A percentile compares a stretch with the other conserved stretches of the same genome.
Evolutionary conservation across 192 early-diverging fungal species (phyloP).

Genomic region (Entomortierella chlamydospora): DNA sequence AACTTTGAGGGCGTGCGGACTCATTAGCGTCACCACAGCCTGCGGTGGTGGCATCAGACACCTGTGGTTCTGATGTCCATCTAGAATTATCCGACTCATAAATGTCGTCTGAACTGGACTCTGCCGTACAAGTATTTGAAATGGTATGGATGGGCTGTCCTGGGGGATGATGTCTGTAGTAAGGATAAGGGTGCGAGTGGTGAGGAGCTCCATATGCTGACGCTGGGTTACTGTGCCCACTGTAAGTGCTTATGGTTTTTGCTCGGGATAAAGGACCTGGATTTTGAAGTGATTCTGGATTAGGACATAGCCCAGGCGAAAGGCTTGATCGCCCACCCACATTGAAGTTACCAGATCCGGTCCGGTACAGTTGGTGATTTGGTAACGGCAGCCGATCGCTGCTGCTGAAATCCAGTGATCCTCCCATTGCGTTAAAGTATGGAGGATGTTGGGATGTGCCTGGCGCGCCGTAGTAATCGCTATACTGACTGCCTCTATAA

Average conservation of each 20-base stretch:
- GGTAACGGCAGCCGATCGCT: slow-evolving; percentile 25
- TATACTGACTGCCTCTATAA: slow-evolving; percentile 17
- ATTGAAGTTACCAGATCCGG: not conserved
- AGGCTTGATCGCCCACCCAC: slow-evolving; percentile 28
- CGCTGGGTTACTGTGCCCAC: too few relatives aligned
- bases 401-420: slow-evolving; percentile 1
- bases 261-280: slow-evolving; percentile 6
- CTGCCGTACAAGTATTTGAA: not conserved
- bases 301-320: slow-evolving; percentile 13
- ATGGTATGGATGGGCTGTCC: not conserved
- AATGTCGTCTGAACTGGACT: not conserved
- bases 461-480: slow-evolving; percentile 12
- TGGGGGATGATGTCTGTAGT: not conserved
- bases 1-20: slow-evolving; percentile 1
- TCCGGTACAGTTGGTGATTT: not conserved
- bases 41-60: not conserved
- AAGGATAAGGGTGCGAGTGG: not conserved
- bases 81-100: not conserved
- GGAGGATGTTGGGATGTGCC: not conserved
- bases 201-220: not conserved
- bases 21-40: not conserved
- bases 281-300: not conserved
- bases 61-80: not conserved
- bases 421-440: not conserved
- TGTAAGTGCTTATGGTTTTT: slow-evolving; percentile 6